phyloP scores from a whole-genome alignment of 768 basidiomycete genomes.

The Daedalea quercina region DNA sequence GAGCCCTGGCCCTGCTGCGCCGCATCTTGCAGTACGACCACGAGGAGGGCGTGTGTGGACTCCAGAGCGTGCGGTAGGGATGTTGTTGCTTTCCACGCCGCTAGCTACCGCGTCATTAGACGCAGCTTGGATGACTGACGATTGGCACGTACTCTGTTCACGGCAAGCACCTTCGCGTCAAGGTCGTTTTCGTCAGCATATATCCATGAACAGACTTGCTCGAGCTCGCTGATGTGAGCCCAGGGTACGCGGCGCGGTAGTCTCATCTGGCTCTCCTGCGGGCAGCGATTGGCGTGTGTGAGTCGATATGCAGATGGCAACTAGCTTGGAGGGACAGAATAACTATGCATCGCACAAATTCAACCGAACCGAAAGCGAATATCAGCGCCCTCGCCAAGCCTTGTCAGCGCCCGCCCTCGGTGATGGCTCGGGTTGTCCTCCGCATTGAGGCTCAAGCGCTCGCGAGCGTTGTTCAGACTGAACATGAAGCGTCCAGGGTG shows the following conservation, averaged over 20 bases:
- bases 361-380: too few relatives aligned
- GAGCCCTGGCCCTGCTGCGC: constrained; percentile 11
- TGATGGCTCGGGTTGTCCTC: too few relatives aligned
- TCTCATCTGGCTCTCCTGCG: too few relatives aligned
- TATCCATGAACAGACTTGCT: constrained; percentile 71
- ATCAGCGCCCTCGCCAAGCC: too few relatives aligned
- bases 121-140: not conserved
- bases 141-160: constrained; percentile 49
- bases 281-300: too few relatives aligned
- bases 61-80: constrained; percentile 80
- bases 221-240: constrained; percentile 61
- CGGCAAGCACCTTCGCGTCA: constrained; percentile 48
- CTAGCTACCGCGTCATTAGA: constrained; percentile 40
- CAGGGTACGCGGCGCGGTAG: constrained; percentile 81
- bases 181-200: constrained; percentile 57
- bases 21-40: constrained; percentile 50
- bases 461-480: too few relatives aligned
- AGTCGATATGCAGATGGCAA: too few relatives aligned
- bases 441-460: too few relatives aligned
- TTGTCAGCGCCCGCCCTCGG: too few relatives aligned
- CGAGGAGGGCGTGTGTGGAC: constrained; percentile 57
- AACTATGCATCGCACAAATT: too few relatives aligned
- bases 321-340: too few relatives aligned
- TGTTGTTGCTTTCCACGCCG: constrained; percentile 74
- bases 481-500: too few relatives aligned